Evolutionary conservation across 1,139 yeast species (phyloP).

Genomic region (Kurtzmaniella quercitrusa): DNA sequence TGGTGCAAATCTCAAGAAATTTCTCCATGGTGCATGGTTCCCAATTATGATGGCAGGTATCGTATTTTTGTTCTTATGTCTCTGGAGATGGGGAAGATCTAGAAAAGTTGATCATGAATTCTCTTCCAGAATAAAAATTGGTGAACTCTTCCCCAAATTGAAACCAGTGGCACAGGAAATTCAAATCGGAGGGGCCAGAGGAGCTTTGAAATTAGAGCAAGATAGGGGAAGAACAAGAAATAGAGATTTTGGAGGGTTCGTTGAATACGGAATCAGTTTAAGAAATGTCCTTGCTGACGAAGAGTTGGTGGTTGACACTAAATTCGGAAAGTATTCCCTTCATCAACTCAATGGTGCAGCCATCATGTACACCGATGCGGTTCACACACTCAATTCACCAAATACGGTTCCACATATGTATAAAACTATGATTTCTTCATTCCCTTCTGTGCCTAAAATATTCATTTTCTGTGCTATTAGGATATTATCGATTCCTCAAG

Average conservation of each 20-base stretch:
- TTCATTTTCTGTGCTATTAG: conserved; percentile 40
- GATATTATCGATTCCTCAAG: conserved; percentile 37
- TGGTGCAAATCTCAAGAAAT: conserved; percentile 45
- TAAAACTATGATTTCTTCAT: conserved; percentile 28
- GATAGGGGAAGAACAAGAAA: not conserved
- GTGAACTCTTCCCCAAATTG: conserved; percentile 23
- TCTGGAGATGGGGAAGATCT: conserved; percentile 49
- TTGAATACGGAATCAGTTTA: conserved; percentile 1
- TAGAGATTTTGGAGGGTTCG: not conserved
- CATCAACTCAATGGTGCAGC: conserved; percentile 32
- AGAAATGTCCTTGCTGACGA: not conserved
- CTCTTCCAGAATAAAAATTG: conserved; percentile 24
- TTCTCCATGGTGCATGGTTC: conserved; percentile 59
- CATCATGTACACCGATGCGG: conserved; percentile 35
- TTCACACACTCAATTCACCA: conserved; percentile 29
- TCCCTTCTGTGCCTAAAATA: conserved; percentile 38
- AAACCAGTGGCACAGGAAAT: conserved; percentile 13
- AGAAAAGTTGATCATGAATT: conserved; percentile 35
- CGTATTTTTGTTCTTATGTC: conserved; percentile 25
- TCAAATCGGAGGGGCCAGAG: not conserved
- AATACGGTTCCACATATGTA: conserved; percentile 42
- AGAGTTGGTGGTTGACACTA: conserved; percentile 14
- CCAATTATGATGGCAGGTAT: conserved; percentile 41
- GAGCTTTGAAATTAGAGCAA: not conserved
- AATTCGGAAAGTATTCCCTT: conserved; percentile 19